Evolutionary conservation across 2,329 filamentous ascomycete genomes (phyloP), one percentile per base, ranked within the genome.

Genomic region (Plectosphaerella cucumerina): DNA sequence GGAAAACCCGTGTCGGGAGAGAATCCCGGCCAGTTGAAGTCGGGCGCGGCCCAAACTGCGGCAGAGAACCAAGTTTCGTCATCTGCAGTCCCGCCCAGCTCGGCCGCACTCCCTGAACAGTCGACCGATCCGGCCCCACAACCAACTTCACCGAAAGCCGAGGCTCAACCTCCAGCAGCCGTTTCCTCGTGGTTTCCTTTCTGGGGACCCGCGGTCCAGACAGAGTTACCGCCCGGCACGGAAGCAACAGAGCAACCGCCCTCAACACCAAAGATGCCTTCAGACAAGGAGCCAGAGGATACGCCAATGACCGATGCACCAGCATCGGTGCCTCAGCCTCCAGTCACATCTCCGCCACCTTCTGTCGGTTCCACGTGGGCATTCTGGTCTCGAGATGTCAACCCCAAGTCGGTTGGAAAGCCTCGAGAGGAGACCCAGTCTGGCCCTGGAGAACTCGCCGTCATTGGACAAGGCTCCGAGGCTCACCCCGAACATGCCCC

Each of bases 351-450:
- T 9, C 60, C 69, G 2, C 61, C 67, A n/a, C 75, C 75, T 5
- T 71, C 77, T 15, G 72, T 75, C 17, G 81, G 80, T 12, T 87
- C 87, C 1, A 88, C 85, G 0, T 93, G 89, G 89, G 88, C 86
- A 0, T 92, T 93, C 58, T 93, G 88, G 88, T 90, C 85, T 14
- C 81, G 77, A 44, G 83, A 86, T 57, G 67, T 74, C 2, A 58
- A 66, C 1, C 64, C 70, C 8, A 71, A 68, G 39, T 58, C 65
- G 10, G 60, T 59, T 4, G 63, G 60, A 1, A 70, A 69, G 46
- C 50, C 61, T 11, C n/a, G 5, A 6, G 39, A 18, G n/a, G n/a
- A 42, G n/a, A 33, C 62, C 2, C 51, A 54, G 2, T 70, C 62
- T 34, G 80, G 75, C 59, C 62, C 65, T 57, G 82, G 73, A 21